Percentiles rank a stretch among this genome's conserved stretches.
Evolutionary conservation across 73 alveolate genomes (phyloP).

Genomic region (Tetrahymena elliotti): DNA sequence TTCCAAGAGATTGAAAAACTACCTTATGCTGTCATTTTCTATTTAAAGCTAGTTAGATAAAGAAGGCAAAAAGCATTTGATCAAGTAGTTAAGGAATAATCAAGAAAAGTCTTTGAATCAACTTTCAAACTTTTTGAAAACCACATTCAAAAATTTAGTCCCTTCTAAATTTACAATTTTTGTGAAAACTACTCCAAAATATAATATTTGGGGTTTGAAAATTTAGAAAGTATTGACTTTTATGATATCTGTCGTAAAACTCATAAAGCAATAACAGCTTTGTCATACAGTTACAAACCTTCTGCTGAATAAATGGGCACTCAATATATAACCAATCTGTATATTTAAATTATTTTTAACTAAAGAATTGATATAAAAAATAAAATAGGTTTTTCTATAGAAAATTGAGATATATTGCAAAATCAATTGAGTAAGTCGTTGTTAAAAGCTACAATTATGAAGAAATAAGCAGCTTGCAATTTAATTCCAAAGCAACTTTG

Average conservation of each 20-base stretch:
- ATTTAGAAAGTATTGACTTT: not conserved
- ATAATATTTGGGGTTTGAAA: constrained; percentile 24
- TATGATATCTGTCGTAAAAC: not conserved
- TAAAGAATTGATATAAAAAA: not conserved
- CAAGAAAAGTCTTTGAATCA: not conserved
- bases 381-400: not conserved
- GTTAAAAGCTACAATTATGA: constrained; percentile 21
- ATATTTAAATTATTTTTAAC: not conserved
- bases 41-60: not conserved
- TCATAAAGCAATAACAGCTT: not conserved
- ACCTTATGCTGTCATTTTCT: not conserved
- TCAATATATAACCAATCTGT: not conserved
- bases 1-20: not conserved
- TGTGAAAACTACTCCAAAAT: constrained; percentile 5
- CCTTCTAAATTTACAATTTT: constrained; percentile 6
- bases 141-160: constrained; percentile 8
- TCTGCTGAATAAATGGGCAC: not conserved
- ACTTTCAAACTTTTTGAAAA: constrained; percentile 5
- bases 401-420: constrained; percentile 12
- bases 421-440: not conserved
- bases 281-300: not conserved
- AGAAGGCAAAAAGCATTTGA: not conserved
- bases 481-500: not conserved
- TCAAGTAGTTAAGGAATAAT: not conserved
- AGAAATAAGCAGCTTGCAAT: not conserved